Evolutionary conservation across 2,329 filamentous ascomycete species (phyloP), one percentile per base, ranked within the genome.

Genomic region (Fusarium caatingaense): DNA sequence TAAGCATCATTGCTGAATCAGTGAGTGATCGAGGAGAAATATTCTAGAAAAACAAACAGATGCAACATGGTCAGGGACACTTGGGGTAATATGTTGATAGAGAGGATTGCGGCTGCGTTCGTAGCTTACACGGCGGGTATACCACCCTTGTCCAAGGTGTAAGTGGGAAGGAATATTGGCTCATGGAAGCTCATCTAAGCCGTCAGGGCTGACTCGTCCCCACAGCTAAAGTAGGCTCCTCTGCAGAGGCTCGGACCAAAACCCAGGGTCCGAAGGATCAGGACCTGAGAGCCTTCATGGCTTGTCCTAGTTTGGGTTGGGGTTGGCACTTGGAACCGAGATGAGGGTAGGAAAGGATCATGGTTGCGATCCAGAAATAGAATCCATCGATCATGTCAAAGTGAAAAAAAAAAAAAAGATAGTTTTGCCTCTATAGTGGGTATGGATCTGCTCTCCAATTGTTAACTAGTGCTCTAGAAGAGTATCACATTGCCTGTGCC

Each of bases 291-390:
- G 41, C 56, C 45, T 41, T 16, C 34, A 54, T 23, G 54, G 42
- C 42, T 66, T 66, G 44, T 64, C 61, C 53, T 40, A 41, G 65
- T 54, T 56, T 44, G 46, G 51, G 45, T 63, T 68, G 62, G 67
- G 57, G 41, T 47, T 64, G 40, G 13, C n/a, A 21, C 40, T 27
- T 47, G 64, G 64, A 71, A 66, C 45, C 68, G 68, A 71, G 68
- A 71, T 71, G 32, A 64, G 71, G 68, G 59, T 58, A 58, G 64
- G 67, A 41, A 28, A 37, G 21, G 45, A 32, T 44, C 41, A 47
- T 42, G 28, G n/a, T 18, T 44, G 47, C 45, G 42, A 44, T 51
- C 68, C 64, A 69, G 68, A 66, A 71, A 71, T 71, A 71, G 68
- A 57, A 48, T 32, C 30, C 37, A 30, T 66, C 30, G 12, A 49